Percentiles rank a stretch among this genome's conserved stretches.
These are phyloP conservation scores for Dillenia suffruticosa DNA, from an alignment of 164 flowering plant genomes.

Conservation along the genomic window DNA sequence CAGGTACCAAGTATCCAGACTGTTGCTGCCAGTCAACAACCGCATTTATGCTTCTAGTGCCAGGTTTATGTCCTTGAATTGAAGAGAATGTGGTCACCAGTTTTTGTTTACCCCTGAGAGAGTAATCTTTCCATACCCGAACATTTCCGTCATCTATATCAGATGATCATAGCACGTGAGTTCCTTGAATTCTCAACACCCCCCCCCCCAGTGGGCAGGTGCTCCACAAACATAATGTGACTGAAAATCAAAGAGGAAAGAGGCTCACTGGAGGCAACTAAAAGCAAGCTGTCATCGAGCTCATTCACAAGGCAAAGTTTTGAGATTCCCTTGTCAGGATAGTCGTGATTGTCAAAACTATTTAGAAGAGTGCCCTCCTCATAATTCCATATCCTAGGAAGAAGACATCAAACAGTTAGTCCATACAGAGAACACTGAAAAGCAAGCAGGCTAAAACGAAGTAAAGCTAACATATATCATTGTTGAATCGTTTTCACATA, in stretches of 20 bases:
- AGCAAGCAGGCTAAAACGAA: no score
- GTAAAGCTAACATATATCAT: no score
- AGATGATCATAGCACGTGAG: constrained; percentile 1
- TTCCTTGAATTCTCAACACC: neutral
- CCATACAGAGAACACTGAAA: no score
- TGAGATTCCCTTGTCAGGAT: constrained; percentile 85
- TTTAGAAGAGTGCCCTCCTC: constrained; percentile 68
- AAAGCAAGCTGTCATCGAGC: constrained; percentile 92
- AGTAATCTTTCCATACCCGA: constrained; percentile 91
- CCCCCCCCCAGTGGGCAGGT: constrained; percentile 3
- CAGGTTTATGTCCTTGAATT: constrained; percentile 81
- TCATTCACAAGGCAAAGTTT: constrained; percentile 92
- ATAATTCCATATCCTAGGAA: constrained; percentile 82
- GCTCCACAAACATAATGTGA: constrained; percentile 6
- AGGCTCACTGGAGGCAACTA: constrained; percentile 88
- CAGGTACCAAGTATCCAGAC: constrained; percentile 83
- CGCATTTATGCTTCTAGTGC: constrained; percentile 67
- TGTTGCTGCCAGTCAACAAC: constrained; percentile 99
- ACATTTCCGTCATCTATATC: constrained; percentile 83
- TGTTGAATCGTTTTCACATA: no score
- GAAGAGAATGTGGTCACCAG: constrained; percentile 95
- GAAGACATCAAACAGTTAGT: constrained; percentile 2
- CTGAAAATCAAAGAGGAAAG: constrained; percentile 16
- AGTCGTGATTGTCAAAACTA: constrained; percentile 78
- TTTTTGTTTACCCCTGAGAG: constrained; percentile 55